Evolutionary conservation across 2,329 filamentous ascomycete genomes (phyloP).

Genomic region (Penicillium sclerotiorum): DNA sequence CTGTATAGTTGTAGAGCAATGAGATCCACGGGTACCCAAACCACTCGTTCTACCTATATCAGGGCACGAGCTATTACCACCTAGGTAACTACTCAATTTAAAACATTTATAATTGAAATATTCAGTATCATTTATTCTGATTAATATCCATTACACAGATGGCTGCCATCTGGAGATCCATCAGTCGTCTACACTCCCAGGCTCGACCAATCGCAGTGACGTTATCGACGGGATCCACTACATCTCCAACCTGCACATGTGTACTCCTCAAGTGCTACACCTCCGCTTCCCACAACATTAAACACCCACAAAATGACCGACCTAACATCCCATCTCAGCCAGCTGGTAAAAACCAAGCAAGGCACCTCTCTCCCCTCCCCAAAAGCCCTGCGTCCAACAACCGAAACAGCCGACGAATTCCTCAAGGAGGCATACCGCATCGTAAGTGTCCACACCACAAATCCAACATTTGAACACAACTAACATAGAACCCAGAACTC

Average conservation of each 20-base stretch:
- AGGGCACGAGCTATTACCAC: no score
- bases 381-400: conserved; percentile 20
- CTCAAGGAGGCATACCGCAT: conserved; percentile 93
- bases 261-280: conserved; percentile 15
- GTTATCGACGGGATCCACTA: conserved; percentile 15
- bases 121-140: no score
- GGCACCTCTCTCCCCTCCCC: conserved; percentile 38
- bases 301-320: conserved; percentile 41
- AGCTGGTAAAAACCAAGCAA: conserved; percentile 37
- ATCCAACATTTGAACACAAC: neutral
- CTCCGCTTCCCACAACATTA: conserved; percentile 1
- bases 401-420: conserved; percentile 71
- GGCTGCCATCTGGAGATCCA: no score
- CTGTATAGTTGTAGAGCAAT: no score
- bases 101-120: no score
- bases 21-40: no score
- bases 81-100: no score
- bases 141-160: no score
- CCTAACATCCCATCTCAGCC: conserved; percentile 41
- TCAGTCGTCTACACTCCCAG: no score
- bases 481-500: conserved; percentile 63
- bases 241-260: conserved; percentile 10
- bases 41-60: no score
- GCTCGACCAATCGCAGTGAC: conserved; percentile 17
- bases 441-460: conserved; percentile 49